Percentiles rank a stretch among this genome's conserved stretches.
These are phyloP conservation scores for Sporothrix humicola DNA, from an alignment of 2,329 filamentous ascomycete genomes.

Conservation along the genomic window DNA sequence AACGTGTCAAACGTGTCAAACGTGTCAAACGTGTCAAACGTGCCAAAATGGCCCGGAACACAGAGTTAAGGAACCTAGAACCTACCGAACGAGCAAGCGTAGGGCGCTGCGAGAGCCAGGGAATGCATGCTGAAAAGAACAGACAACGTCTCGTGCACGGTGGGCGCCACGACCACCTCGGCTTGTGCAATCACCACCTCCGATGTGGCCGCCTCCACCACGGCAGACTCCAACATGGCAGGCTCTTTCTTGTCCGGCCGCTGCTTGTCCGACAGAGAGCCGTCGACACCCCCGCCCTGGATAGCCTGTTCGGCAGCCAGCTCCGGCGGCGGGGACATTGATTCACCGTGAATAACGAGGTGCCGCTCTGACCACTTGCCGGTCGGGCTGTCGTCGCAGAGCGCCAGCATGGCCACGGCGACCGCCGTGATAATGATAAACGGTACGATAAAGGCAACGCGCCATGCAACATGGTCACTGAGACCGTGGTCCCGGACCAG, in stretches of 20 bases:
- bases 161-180: not conserved
- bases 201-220: not conserved
- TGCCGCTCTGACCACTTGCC: conserved; percentile 80
- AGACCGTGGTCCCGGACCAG: conserved; percentile 3
- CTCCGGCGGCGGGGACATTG: conserved; percentile 53
- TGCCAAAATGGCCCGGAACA: not conserved
- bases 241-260: not conserved
- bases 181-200: not conserved
- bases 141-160: not conserved
- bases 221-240: not conserved
- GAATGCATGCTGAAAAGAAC: conserved; percentile 3
- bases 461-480: conserved; percentile 22
- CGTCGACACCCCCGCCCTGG: not conserved
- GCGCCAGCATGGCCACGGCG: conserved; percentile 8
- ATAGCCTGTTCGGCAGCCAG: conserved; percentile 53
- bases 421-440: not conserved
- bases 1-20: too few species aligned
- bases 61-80: not conserved
- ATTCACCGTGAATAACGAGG: not conserved
- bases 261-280: not conserved
- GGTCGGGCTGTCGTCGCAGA: conserved; percentile 69
- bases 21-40: not conserved
- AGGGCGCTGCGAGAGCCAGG: not conserved
- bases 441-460: conserved; percentile 27
- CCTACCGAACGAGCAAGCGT: not conserved